Percentiles rank a stretch among this genome's conserved stretches.
These are phyloP conservation scores for Botrytis elliptica DNA, from an alignment of 2,329 filamentous ascomycete genomes.

Conservation along the genomic window DNA sequence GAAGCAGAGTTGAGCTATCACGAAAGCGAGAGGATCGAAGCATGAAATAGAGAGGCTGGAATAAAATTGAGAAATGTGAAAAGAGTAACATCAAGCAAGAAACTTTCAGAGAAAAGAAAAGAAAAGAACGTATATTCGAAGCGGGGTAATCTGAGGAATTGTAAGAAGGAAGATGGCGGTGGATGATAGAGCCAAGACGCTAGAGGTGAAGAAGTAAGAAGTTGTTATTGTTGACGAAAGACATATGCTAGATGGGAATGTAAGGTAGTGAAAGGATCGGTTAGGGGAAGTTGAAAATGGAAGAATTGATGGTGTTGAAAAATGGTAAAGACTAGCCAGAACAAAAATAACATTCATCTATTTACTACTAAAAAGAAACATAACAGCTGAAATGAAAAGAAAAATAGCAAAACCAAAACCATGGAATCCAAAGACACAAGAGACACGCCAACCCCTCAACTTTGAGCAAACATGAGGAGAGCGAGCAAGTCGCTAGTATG, in stretches of 20 bases:
- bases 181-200: not conserved
- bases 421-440: fast-evolving
- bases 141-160: not conserved
- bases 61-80: not conserved
- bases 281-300: not conserved
- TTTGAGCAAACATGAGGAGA: too few species aligned
- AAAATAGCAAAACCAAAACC: too few species aligned
- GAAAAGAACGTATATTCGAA: not conserved
- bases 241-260: too few species aligned
- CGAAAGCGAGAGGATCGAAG: fast-evolving
- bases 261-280: too few species aligned
- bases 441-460: too few species aligned
- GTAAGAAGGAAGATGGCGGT: fast-evolving
- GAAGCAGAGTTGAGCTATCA: not conserved
- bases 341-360: not conserved
- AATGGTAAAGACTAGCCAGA: not conserved
- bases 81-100: not conserved
- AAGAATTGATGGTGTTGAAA: not conserved
- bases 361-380: too few species aligned
- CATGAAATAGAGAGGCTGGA: not conserved
- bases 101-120: not conserved
- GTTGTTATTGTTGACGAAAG: not conserved
- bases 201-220: not conserved
- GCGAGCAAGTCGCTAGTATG: too few species aligned
- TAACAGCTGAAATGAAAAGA: too few species aligned